phyloP scores from a whole-genome alignment of 2,329 filamentous ascomycete genomes.

The Eutypa lata region DNA sequence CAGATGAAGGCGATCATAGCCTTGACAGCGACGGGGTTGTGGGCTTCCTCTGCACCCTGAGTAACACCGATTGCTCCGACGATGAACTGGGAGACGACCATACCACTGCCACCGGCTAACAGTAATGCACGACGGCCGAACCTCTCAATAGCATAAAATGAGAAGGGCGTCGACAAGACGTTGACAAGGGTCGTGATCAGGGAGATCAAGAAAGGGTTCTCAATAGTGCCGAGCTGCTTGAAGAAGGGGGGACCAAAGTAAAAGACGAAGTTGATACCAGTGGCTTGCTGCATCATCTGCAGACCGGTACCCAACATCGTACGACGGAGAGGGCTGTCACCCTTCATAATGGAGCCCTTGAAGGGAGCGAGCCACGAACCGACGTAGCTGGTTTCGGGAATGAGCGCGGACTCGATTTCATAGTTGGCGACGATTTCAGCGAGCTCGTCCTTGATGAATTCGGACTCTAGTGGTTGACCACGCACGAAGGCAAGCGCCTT shows the following conservation, averaged over 20 bases:
- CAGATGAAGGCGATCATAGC: constrained; percentile 73
- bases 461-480: constrained; percentile 61
- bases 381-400: constrained; percentile 55
- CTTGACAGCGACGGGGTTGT: constrained; percentile 32
- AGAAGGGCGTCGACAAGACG: constrained; percentile 67
- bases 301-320: constrained; percentile 37
- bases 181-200: constrained; percentile 76
- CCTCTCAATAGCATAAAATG: constrained; percentile 69
- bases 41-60: constrained; percentile 27
- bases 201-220: constrained; percentile 67
- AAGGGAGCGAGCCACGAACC: constrained; percentile 59
- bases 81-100: constrained; percentile 69
- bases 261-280: constrained; percentile 74
- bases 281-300: constrained; percentile 31
- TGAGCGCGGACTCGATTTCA: constrained; percentile 62
- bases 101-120: constrained; percentile 65
- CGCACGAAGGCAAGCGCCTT: constrained; percentile 57
- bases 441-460: constrained; percentile 66
- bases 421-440: constrained; percentile 73
- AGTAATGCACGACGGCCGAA: constrained; percentile 68
- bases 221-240: constrained; percentile 60
- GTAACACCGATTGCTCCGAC: constrained; percentile 59
- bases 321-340: constrained; percentile 55
- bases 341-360: constrained; percentile 51
- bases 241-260: constrained; percentile 71